Evolutionary conservation across 1,139 yeast species (phyloP), one percentile per base, ranked within the genome.

Genomic region (Hemisphaericaspora subhashii): DNA sequence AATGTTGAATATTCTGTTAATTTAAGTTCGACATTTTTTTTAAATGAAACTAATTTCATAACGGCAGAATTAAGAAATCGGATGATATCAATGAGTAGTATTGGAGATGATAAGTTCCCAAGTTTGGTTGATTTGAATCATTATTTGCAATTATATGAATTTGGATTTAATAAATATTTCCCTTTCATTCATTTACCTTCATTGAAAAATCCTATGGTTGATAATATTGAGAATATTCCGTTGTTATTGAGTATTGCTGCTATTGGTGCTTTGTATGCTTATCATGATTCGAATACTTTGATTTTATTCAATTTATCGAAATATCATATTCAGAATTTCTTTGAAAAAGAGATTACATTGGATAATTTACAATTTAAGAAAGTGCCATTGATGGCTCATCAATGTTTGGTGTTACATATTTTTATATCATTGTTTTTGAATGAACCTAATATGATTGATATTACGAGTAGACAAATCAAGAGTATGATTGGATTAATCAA

Each of bases 321-420:
- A 55, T 81, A 77, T 49, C 83, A 86, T 50, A 83, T 87, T 44
- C 94, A 86, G 54, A 79, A 79, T 46, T 83, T 79, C 52, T 74
- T 88, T 63, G 95, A 86, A 53, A 72, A 74, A 36, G 73, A 68
- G 42, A 62, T 67, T 18, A 70, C 77, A 12, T 55, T 66, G 35
- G 73, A 72, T 46, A 72, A 68, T 43, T 53, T 68, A 37, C 75
- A 74, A 44, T 77, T 78, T 53, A 78, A 79, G 47, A 75, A 77
- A 35, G 86, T 88, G 1, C 96, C 96, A 2, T 60, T 88, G 37
- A 86, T 92, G 88, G 76, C 89, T n/a, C 86, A 88, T 37, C 98
- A 90, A 58, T 80, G 94, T 38, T 74, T 87, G 58, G 82, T 87
- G 5, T 68, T 90, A 40, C 86, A 88, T 46, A 86, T 88, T 35